Conservation (phyloP, 1,139 yeast species). For the Geotrichum australiense region DNA sequence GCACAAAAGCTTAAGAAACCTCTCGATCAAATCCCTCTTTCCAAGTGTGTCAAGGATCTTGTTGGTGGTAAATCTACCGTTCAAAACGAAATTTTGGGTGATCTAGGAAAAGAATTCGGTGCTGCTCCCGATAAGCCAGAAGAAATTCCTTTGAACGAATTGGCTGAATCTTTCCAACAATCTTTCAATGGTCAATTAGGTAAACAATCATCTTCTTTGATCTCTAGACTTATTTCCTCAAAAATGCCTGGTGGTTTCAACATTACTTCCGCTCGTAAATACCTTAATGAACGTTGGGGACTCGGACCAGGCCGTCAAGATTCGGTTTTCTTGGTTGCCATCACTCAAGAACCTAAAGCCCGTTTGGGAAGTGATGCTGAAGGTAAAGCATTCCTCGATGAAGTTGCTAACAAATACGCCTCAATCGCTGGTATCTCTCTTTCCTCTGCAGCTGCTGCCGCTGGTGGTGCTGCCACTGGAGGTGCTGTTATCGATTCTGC, state of each 20-base stretch:
- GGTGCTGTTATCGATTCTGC: conserved; percentile 94
- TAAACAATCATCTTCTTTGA: conserved; percentile 81
- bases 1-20: conserved; percentile 94
- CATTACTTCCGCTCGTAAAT: conserved; percentile 82
- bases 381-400: conserved; percentile 83
- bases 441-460: conserved; percentile 54
- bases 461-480: conserved; percentile 51
- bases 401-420: conserved; percentile 79
- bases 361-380: conserved; percentile 83
- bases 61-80: conserved; percentile 98
- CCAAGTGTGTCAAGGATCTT: conserved; percentile 91
- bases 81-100: conserved; percentile 97
- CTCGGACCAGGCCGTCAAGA: conserved; percentile 93
- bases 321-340: conserved; percentile 70
- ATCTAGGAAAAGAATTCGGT: conserved; percentile 95
- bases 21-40: conserved; percentile 74
- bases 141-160: conserved; percentile 91
- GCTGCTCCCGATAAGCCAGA: conserved; percentile 98
- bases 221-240: conserved; percentile 87
- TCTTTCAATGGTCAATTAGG: conserved; percentile 83
- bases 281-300: conserved; percentile 86
- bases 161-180: conserved; percentile 93
- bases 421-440: conserved; percentile 71
- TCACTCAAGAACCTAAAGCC: conserved; percentile 83
- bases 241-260: conserved; percentile 99